These are phyloP conservation scores for Cryptosporidium tyzzeri DNA, from an alignment of 169 alveolate species.

Conservation along the genomic window DNA sequence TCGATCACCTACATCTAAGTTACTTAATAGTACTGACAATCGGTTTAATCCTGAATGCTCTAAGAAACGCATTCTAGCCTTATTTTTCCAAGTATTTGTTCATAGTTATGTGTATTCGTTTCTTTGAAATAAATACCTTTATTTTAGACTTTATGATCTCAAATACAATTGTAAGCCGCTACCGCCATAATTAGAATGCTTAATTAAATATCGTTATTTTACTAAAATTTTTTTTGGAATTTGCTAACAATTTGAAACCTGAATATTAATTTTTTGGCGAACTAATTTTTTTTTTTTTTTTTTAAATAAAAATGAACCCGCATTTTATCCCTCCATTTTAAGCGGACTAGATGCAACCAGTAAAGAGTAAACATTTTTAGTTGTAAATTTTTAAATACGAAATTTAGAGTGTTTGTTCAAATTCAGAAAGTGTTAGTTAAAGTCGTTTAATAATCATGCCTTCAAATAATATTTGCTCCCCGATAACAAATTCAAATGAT, in stretches of 20 bases:
- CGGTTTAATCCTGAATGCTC: conserved; percentile 80
- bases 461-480: conserved; percentile 40
- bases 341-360: conserved; percentile 11
- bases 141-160: background rate
- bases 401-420: background rate
- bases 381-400: too few species aligned
- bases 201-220: background rate
- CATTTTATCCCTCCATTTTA: conserved; percentile 12
- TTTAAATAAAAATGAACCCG: background rate
- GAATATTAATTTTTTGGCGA: background rate
- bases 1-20: conserved; percentile 82
- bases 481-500: background rate
- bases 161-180: background rate
- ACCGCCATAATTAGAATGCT: background rate
- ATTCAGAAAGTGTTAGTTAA: background rate
- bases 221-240: background rate
- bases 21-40: conserved; percentile 76
- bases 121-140: background rate
- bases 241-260: background rate
- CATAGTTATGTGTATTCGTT: background rate
- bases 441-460: conserved; percentile 23
- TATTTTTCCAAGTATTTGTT: background rate
- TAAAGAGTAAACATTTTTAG: background rate
- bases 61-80: conserved; percentile 77
- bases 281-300: background rate